phyloP scores from a whole-genome alignment of 305 asterid genomes.

The Fraxinus sp. region DNA sequence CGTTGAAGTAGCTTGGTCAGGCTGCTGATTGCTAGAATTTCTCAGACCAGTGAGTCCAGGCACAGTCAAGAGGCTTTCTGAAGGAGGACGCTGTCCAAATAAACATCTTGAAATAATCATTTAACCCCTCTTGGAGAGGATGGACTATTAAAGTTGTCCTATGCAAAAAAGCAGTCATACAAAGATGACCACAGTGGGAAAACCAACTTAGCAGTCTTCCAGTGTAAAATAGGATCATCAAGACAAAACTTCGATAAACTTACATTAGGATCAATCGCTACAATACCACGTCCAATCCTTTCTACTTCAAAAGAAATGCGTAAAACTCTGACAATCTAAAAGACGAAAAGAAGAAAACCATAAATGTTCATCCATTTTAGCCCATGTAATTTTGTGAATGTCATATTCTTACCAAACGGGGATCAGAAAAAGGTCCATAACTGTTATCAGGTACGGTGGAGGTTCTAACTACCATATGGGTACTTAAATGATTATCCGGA shows the following conservation, averaged over 20 bases:
- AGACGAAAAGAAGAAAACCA: slow-evolving; percentile 24
- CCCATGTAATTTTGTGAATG: slow-evolving; percentile 13
- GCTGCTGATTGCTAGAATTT: slow-evolving; percentile 42
- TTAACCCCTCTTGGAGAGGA: neutral
- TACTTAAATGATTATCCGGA: slow-evolving; percentile 44
- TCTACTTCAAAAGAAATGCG: slow-evolving; percentile 66
- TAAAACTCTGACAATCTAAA: slow-evolving; percentile 75
- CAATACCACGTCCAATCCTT: slow-evolving; percentile 60
- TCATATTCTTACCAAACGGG: slow-evolving; percentile 59
- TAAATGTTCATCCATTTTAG: slow-evolving; percentile 17
- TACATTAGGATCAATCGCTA: slow-evolving; percentile 76
- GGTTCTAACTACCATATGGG: slow-evolving; percentile 72
- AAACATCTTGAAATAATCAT: slow-evolving; percentile 17
- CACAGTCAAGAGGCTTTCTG: slow-evolving; percentile 41
- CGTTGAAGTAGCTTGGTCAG: slow-evolving; percentile 38
- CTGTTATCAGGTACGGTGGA: slow-evolving; percentile 38
- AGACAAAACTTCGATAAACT: slow-evolving; percentile 34
- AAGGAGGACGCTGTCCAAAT: slow-evolving; percentile 52
- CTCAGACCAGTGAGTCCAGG: slow-evolving; percentile 40
- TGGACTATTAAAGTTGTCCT: slow-evolving; percentile 6
- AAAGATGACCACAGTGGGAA: slow-evolving; percentile 9
- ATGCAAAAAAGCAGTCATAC: neutral
- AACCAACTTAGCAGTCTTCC: neutral
- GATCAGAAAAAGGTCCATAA: slow-evolving; percentile 72
- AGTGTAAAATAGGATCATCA: neutral